These are phyloP conservation scores for Xanthoparmelia taractica DNA, from an alignment of 495 filamentous ascomycete species.

Conservation along the genomic window DNA sequence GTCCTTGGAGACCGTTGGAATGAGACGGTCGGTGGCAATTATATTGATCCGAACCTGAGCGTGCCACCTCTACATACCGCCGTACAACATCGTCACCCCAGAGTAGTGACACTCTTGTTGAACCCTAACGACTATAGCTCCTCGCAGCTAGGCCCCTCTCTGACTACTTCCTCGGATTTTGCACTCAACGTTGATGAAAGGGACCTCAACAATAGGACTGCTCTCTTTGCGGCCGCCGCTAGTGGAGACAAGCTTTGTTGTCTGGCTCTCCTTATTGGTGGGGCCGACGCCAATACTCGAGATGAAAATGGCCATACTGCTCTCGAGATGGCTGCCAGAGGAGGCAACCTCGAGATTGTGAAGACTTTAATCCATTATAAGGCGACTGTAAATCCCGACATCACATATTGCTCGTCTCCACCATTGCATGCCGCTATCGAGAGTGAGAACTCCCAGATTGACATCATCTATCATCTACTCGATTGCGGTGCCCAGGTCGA, in stretches of 20 bases:
- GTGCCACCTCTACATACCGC: not conserved
- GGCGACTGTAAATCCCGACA: not conserved
- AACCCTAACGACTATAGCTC: not conserved
- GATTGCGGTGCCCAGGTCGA: conserved; percentile 1
- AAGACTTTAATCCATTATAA: not conserved
- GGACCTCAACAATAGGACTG: conserved; percentile 6
- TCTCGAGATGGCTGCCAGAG: conserved; percentile 6
- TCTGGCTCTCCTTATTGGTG: not conserved
- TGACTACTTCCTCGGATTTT: not conserved
- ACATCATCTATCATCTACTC: conserved; percentile 2
- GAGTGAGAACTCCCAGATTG: conserved; percentile 4
- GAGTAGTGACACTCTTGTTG: not conserved
- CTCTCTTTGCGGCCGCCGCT: conserved; percentile 5
- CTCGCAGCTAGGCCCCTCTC: not conserved
- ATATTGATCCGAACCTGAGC: not conserved
- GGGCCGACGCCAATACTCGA: conserved; percentile 3
- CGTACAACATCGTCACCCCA: not conserved
- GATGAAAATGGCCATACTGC: conserved; percentile 10
- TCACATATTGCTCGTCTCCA: not conserved
- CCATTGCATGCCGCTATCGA: conserved; percentile 13
- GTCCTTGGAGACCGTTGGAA: not conserved
- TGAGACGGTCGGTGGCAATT: not conserved
- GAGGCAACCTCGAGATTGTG: not conserved
- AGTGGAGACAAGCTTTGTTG: conserved; percentile 8
- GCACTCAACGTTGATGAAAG: not conserved